Conservation (phyloP, 352 stramenopile genomes). For the Elongisporangium anandrum region DNA sequence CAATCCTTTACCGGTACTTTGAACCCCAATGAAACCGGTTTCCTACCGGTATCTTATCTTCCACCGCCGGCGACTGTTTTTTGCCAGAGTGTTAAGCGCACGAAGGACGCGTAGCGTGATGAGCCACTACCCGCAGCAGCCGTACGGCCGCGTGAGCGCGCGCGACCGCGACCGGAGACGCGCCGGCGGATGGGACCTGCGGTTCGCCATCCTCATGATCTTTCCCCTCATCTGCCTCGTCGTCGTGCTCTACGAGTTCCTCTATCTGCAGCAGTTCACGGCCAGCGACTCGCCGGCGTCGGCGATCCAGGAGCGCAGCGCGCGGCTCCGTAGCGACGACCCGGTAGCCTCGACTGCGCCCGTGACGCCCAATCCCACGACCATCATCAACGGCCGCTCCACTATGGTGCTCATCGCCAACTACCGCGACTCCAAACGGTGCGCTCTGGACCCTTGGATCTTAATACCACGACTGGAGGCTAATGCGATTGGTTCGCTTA, state of each 20-base stretch:
- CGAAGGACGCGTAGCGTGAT: not conserved
- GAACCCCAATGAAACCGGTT: not conserved
- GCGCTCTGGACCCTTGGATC: not conserved
- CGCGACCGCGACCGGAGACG: constrained; percentile 29
- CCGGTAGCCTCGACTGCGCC: constrained; percentile 8
- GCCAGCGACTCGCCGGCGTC: constrained; percentile 24
- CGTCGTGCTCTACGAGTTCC: constrained; percentile 76
- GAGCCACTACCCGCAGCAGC: constrained; percentile 14
- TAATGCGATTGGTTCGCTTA: not conserved
- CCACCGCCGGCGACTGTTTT: not conserved
- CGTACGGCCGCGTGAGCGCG: constrained; percentile 60
- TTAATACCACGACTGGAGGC: not conserved
- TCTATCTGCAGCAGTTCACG: constrained; percentile 72
- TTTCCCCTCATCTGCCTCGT: constrained; percentile 66
- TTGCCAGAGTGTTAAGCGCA: not conserved
- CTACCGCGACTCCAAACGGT: constrained; percentile 77
- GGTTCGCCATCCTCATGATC: constrained; percentile 58
- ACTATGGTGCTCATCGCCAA: constrained; percentile 81
- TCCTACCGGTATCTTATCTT: not conserved
- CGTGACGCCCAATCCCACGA: constrained; percentile 11
- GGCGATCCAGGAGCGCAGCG: constrained; percentile 18
- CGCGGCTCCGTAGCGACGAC: constrained; percentile 23
- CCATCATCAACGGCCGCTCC: constrained; percentile 50
- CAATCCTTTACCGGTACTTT: not conserved
- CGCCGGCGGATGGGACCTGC: constrained; percentile 40